phyloP scores from a whole-genome alignment of 768 basidiomycete genomes.

The Boletellus ananiceps region DNA sequence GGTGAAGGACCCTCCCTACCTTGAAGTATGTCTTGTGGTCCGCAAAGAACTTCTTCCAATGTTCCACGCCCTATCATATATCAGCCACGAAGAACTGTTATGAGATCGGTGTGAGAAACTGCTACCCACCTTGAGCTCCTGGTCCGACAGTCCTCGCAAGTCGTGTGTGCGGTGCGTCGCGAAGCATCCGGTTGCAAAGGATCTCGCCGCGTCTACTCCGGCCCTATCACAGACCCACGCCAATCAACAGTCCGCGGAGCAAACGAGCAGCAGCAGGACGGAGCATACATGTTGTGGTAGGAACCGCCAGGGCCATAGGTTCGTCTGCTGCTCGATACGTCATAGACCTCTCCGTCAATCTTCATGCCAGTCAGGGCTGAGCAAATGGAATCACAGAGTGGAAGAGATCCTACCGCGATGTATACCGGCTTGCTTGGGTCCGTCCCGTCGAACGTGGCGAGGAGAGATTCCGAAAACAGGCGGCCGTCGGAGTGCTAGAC shows the following conservation, averaged over 20 bases:
- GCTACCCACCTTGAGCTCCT: conserved; percentile 61
- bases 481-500: conserved; percentile 49
- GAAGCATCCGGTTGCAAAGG: conserved; percentile 94
- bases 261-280: conserved; percentile 1
- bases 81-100: not conserved
- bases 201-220: conserved; percentile 84
- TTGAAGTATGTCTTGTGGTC: conserved; percentile 76
- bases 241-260: conserved; percentile 22
- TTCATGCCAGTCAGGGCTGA: conserved; percentile 30
- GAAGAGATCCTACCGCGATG: conserved; percentile 59
- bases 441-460: conserved; percentile 71
- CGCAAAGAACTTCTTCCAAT: conserved; percentile 90
- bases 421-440: conserved; percentile 66
- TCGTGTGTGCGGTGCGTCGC: conserved; percentile 88
- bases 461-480: conserved; percentile 67
- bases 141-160: conserved; percentile 69
- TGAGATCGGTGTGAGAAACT: not conserved
- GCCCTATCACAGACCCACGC: conserved; percentile 44
- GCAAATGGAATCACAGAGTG: conserved; percentile 7
- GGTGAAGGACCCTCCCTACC: conserved; percentile 72
- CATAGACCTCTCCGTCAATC: conserved; percentile 92
- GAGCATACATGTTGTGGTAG: conserved; percentile 62
- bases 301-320: conserved; percentile 87
- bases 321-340: conserved; percentile 73
- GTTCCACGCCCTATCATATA: conserved; percentile 55